Percentiles rank a stretch among this genome's conserved stretches.
These are phyloP conservation scores for Artemisia annua DNA, from an alignment of 129 eudicot species.

Conservation along the genomic window DNA sequence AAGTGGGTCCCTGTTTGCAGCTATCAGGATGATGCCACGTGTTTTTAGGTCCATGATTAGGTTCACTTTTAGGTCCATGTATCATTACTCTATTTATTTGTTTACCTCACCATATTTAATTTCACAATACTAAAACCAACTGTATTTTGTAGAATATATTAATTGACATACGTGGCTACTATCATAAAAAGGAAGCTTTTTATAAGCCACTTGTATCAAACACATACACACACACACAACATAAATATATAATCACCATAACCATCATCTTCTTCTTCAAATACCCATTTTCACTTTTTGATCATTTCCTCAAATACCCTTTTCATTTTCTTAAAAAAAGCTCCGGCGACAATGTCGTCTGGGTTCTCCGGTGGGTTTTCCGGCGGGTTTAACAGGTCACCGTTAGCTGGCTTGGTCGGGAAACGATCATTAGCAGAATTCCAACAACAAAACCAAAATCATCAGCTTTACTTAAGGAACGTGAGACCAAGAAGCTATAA, in stretches of 20 bases:
- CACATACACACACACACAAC: background rate
- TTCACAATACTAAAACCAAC: too few species aligned
- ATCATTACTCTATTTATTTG: too few species aligned
- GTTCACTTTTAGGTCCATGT: too few species aligned
- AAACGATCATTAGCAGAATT: slow-evolving; percentile 70
- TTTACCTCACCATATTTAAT: too few species aligned
- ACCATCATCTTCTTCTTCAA: background rate
- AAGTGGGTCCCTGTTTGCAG: too few species aligned
- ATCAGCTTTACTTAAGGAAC: slow-evolving; percentile 43
- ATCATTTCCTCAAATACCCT: slow-evolving; percentile 29
- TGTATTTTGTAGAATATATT: slow-evolving; percentile 7
- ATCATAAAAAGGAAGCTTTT: slow-evolving; percentile 27
- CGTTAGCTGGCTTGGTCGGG: slow-evolving; percentile 57
- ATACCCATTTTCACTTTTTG: slow-evolving; percentile 25
- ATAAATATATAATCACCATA: background rate
- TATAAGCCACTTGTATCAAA: slow-evolving; percentile 30
- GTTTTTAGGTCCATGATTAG: too few species aligned
- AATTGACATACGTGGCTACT: slow-evolving; percentile 32
- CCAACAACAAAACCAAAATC: slow-evolving; percentile 37
- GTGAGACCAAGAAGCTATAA: slow-evolving; percentile 50
- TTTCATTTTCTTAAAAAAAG: background rate
- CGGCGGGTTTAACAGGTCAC: slow-evolving; percentile 43
- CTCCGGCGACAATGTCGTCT: slow-evolving; percentile 48
- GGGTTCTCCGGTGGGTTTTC: slow-evolving; percentile 56
- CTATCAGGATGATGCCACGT: too few species aligned